Base-by-base conservation (phyloP, 1,284 basidiomycete species). In the Pascua sp. region DNA sequence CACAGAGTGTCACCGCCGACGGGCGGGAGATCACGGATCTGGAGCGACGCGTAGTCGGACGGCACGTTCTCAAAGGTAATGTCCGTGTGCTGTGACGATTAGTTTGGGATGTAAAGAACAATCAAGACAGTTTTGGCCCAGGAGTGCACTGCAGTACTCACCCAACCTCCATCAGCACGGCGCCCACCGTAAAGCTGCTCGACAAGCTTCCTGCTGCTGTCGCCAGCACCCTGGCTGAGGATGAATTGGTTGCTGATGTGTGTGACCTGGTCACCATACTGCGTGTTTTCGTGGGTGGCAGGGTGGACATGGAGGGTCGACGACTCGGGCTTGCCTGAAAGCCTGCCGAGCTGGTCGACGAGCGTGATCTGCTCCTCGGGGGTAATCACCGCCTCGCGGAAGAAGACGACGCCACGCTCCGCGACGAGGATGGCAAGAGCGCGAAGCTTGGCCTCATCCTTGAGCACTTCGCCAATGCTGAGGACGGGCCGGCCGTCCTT, bases 391-490 rank as follows among this genome's bases (percentile, higher is more conserved):
- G 84, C 85, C 18, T 80, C 76, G 32, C 82, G 79, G 80, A 88
- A 86, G 75, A 87, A 86, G 17, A 85, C 85, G 50, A 88, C 86
- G n/a, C 85, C 85, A 38, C 86, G 84, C 56, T 85, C 82, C 2
- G 85, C 82, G 51, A 87, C 77, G 55, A 72, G 64, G 39, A 63
- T 57, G 15, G 65, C 71, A 1, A 73, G 64, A 8, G 68, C 69
- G 37, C 51, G 61, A 36, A 71, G 57, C 43, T 66, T 64, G 5
- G 47, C 56, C 11, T 67, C 64, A 44, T 69, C 61, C 12, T 49
- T 60, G 38, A 73, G 57, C 1, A 72, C 52, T 10, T 67, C 64
- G n/a, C 54, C 57, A 46, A 70, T 66, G 45, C 48, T 47, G 11
- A 70, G 55, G 7, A 56, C 53, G 8, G 67, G 67, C 47, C 63